phyloP scores from a whole-genome alignment of 768 basidiomycete genomes.

The Psilocybe subaeruginosa region DNA sequence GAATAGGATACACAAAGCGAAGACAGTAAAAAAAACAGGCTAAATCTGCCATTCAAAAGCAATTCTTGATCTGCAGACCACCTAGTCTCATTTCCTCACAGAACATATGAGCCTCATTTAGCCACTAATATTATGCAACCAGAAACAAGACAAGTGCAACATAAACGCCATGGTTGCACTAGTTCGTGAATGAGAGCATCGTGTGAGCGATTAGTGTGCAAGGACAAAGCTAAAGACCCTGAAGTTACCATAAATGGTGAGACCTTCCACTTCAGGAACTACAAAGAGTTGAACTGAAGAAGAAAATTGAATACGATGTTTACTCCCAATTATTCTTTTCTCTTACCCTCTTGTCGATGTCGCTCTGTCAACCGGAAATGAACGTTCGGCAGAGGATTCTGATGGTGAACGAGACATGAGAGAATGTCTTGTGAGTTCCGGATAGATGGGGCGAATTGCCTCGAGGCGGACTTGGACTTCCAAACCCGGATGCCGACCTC shows the following conservation, averaged over 20 bases:
- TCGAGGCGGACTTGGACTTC: conserved; percentile 43
- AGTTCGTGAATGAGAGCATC: too few species aligned
- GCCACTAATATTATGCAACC: too few species aligned
- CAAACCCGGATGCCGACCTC: conserved; percentile 62
- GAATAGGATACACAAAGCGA: too few species aligned
- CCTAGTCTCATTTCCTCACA: too few species aligned
- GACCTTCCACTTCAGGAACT: background rate
- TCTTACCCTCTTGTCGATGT: conserved; percentile 9
- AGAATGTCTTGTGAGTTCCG: conserved; percentile 11
- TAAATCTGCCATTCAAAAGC: too few species aligned
- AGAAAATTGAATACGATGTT: background rate
- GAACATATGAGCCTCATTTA: too few species aligned
- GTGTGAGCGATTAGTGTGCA: too few species aligned
- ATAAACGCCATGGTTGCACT: too few species aligned
- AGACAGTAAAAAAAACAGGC: too few species aligned
- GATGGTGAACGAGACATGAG: background rate
- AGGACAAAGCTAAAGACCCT: too few species aligned
- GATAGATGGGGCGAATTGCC: conserved; percentile 29
- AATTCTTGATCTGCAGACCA: too few species aligned
- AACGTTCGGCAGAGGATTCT: conserved; percentile 7
- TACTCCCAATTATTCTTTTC: background rate
- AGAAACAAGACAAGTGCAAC: too few species aligned
- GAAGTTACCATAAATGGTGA: background rate
- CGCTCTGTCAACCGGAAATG: conserved; percentile 24
- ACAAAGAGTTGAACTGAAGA: background rate